Percentiles rank a stretch among this genome's conserved stretches.
phyloP scores from a whole-genome alignment of 2,329 filamentous ascomycete genomes.

The Coleophoma cylindrospora region DNA sequence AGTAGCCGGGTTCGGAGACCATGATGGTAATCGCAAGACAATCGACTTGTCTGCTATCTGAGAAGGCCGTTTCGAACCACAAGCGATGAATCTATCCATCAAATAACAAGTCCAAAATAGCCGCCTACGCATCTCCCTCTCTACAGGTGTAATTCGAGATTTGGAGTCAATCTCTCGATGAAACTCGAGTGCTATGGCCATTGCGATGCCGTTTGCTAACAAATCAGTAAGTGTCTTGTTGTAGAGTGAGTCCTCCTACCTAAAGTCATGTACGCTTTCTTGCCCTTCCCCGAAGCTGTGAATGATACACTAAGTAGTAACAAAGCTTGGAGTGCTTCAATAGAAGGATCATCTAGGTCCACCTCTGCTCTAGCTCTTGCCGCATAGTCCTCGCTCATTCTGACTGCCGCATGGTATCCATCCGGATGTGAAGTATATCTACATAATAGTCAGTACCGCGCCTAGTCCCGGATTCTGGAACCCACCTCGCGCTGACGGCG shows the following conservation, averaged over 20 bases:
- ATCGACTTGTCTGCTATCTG: constrained; percentile 74
- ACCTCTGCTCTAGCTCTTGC: constrained; percentile 63
- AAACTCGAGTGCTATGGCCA: constrained; percentile 77
- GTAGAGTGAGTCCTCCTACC: constrained; percentile 41
- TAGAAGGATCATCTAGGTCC: constrained; percentile 74
- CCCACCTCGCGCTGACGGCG: constrained; percentile 57
- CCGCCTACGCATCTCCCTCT: constrained; percentile 72
- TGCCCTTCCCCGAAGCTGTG: constrained; percentile 72
- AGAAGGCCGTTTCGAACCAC: constrained; percentile 78
- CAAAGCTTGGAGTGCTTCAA: constrained; percentile 72
- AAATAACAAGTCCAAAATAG: constrained; percentile 88
- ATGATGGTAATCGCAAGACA: constrained; percentile 69
- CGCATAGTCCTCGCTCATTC: constrained; percentile 68
- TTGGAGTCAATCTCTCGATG: constrained; percentile 69
- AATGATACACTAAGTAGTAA: constrained; percentile 72
- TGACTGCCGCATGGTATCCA: constrained; percentile 62
- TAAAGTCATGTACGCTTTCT: constrained; percentile 82
- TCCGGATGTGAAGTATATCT: constrained; percentile 67
- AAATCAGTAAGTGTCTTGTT: constrained; percentile 26
- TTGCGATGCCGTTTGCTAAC: constrained; percentile 69
- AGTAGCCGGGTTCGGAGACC: constrained; percentile 57
- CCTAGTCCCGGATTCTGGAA: constrained; percentile 12
- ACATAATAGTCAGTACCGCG: background rate
- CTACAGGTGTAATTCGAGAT: constrained; percentile 56
- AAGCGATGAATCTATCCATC: constrained; percentile 77